phyloP scores from a whole-genome alignment of 2,329 filamentous ascomycete genomes.

The Cordyceps cicadae region DNA sequence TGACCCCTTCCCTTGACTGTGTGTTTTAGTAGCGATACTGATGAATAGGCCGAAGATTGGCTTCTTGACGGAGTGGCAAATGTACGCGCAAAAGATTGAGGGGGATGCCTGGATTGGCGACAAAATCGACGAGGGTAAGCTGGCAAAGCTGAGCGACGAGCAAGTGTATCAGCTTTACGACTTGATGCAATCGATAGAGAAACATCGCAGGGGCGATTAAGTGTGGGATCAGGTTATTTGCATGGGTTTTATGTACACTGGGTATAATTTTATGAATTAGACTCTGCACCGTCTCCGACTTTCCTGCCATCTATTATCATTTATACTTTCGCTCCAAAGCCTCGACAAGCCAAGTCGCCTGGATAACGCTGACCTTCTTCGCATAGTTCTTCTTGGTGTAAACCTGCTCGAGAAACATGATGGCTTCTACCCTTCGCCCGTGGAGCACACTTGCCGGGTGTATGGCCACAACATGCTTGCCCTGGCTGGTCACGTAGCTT shows the following conservation, averaged over 20 bases:
- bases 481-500: slow-evolving; percentile 51
- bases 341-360: slow-evolving; percentile 51
- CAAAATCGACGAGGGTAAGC: slow-evolving; percentile 71
- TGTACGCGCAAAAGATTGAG: slow-evolving; percentile 87
- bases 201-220: slow-evolving; percentile 22
- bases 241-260: background rate
- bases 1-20: too few relatives aligned
- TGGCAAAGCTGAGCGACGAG: slow-evolving; percentile 94
- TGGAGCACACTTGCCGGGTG: slow-evolving; percentile 57
- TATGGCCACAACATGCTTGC: slow-evolving; percentile 52
- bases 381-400: slow-evolving; percentile 60
- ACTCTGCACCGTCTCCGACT: background rate
- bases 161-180: slow-evolving; percentile 92
- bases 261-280: background rate
- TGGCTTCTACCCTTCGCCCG: slow-evolving; percentile 55
- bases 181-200: slow-evolving; percentile 73
- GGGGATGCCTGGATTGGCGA: slow-evolving; percentile 78
- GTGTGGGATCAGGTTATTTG: slow-evolving; percentile 4
- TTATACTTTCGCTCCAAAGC: slow-evolving; percentile 30
- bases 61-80: slow-evolving; percentile 93
- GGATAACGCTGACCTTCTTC: slow-evolving; percentile 56
- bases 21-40: background rate
- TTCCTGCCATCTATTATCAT: slow-evolving; percentile 7
- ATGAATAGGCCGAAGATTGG: slow-evolving; percentile 56
- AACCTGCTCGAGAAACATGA: slow-evolving; percentile 61